These are phyloP conservation scores for Mycena metata DNA, from an alignment of 768 basidiomycete genomes.

Conservation along the genomic window DNA sequence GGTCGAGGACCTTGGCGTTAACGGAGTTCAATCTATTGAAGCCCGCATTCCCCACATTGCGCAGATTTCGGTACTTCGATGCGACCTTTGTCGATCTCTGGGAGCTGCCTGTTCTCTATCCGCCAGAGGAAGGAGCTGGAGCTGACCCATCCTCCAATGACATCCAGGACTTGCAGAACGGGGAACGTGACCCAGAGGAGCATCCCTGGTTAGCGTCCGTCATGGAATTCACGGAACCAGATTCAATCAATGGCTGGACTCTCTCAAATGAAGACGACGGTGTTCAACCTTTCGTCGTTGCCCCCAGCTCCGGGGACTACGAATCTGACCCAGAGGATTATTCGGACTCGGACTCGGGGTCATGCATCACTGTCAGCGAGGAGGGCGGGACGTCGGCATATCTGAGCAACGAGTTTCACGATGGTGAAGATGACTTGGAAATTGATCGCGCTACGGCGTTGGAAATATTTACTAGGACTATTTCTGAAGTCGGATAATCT, in stretches of 20 bases:
- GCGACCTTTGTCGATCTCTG: slow-evolving; percentile 1
- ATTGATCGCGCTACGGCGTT: slow-evolving; percentile 8
- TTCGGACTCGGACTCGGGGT: slow-evolving; percentile 18
- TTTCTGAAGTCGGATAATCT: no score
- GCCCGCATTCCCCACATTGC: slow-evolving; percentile 16
- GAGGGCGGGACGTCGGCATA: neutral
- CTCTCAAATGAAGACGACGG: neutral
- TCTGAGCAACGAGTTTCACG: neutral
- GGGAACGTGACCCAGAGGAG: no score
- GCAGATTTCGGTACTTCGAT: slow-evolving; percentile 11
- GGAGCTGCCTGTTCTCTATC: slow-evolving; percentile 6
- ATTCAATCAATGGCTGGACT: neutral
- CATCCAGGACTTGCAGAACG: no score
- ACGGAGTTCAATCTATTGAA: neutral
- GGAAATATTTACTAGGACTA: slow-evolving; percentile 5
- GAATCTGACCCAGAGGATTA: slow-evolving; percentile 8
- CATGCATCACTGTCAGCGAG: slow-evolving; percentile 6
- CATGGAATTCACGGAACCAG: slow-evolving; percentile 8
- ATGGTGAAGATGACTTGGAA: slow-evolving; percentile 1
- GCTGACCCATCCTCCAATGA: no score
- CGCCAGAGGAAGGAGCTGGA: neutral
- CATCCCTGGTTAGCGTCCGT: neutral
- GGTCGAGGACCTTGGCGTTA: neutral
- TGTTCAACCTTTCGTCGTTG: neutral
- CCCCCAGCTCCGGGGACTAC: neutral